Percentiles rank a stretch among this genome's conserved stretches.
These are phyloP conservation scores for Medicago truncatula DNA, from an alignment of 306 rosid genomes.

Conservation along the genomic window DNA sequence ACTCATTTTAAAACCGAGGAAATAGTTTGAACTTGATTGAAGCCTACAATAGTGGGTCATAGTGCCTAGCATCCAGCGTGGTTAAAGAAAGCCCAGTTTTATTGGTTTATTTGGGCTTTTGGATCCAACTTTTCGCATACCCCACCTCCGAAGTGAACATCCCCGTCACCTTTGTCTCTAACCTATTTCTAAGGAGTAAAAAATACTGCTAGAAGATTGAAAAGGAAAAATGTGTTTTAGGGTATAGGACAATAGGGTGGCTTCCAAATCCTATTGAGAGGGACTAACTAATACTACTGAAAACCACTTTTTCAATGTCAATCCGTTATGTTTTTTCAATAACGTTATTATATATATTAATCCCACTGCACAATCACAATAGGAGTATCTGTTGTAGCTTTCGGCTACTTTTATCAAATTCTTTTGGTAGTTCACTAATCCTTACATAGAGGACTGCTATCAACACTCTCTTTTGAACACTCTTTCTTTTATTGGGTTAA, in stretches of 20 bases:
- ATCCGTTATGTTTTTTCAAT: background rate
- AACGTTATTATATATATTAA: background rate
- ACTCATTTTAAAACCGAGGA: too few relatives aligned
- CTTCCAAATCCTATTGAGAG: constrained; percentile 47
- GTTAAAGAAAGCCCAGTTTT: constrained; percentile 49
- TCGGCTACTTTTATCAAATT: constrained; percentile 51
- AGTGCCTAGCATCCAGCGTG: constrained; percentile 41
- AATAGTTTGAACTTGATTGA: background rate
- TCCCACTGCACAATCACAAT: constrained; percentile 10
- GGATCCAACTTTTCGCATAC: constrained; percentile 38
- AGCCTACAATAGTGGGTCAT: constrained; percentile 51
- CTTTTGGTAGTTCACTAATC: background rate
- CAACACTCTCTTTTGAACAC: too few relatives aligned
- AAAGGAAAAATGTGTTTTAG: background rate
- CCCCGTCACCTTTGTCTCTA: background rate
- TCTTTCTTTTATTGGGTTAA: too few relatives aligned
- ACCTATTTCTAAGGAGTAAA: constrained; percentile 12
- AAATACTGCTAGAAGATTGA: background rate
- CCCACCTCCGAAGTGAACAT: constrained; percentile 38
- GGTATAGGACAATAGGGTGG: constrained; percentile 29
- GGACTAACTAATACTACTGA: constrained; percentile 54
- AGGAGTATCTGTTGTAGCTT: constrained; percentile 40
- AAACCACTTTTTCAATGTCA: constrained; percentile 44
- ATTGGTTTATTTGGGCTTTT: constrained; percentile 59
- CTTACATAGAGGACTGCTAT: too few relatives aligned